Conservation (phyloP, 2,329 filamentous ascomycete genomes). For the Colletotrichum echinochloae region DNA sequence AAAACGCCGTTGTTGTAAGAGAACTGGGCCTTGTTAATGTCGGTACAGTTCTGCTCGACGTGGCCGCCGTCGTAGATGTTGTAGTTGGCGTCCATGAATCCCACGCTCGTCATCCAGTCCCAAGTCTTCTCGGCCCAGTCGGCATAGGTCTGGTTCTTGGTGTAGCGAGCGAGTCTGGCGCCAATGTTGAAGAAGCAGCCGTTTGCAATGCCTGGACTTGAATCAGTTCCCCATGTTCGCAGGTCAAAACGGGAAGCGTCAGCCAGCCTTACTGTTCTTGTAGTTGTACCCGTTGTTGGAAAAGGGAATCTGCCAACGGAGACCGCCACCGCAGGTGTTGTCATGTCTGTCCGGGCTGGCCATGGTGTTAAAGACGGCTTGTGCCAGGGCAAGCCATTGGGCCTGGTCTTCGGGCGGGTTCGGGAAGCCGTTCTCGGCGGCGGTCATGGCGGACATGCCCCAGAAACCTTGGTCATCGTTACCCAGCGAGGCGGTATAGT, state of each 20-base stretch:
- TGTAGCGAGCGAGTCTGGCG: conserved; percentile 79
- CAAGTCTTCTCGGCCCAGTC: conserved; percentile 72
- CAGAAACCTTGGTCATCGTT: conserved; percentile 79
- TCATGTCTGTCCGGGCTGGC: conserved; percentile 72
- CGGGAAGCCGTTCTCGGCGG: conserved; percentile 73
- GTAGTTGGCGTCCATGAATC: conserved; percentile 70
- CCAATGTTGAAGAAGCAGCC: conserved; percentile 74
- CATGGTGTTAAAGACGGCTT: conserved; percentile 76
- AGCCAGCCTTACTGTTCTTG: conserved; percentile 66
- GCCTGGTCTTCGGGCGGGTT: conserved; percentile 66
- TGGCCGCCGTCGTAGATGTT: conserved; percentile 71
- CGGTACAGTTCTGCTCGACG: conserved; percentile 64
- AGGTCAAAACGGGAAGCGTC: neutral
- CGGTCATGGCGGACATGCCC: conserved; percentile 75
- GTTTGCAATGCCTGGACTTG: conserved; percentile 65
- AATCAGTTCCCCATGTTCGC: conserved; percentile 46
- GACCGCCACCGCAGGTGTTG: conserved; percentile 73
- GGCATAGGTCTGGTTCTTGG: conserved; percentile 73
- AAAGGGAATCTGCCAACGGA: conserved; percentile 82
- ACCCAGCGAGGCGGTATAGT: conserved; percentile 69
- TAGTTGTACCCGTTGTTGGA: conserved; percentile 83
- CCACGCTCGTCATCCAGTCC: conserved; percentile 69
- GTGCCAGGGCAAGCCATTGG: conserved; percentile 73
- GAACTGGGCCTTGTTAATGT: conserved; percentile 68
- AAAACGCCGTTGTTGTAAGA: conserved; percentile 71